Evolutionary conservation across 768 basidiomycete species (phyloP).

Genomic region (Tricholoma flavovirens): DNA sequence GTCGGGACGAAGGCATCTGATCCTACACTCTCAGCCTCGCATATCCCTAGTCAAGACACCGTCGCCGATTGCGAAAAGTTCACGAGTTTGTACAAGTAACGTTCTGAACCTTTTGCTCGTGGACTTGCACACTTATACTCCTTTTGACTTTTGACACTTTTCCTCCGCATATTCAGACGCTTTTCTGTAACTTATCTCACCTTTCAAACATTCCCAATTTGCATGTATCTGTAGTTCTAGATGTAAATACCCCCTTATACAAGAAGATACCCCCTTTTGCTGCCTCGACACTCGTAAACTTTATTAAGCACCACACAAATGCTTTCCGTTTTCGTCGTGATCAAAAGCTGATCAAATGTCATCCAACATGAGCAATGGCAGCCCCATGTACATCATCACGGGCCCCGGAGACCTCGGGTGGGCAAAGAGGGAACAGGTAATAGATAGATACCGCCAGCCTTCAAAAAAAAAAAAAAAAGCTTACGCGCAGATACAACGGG

Average conservation of each 20-base stretch:
- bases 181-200: neutral
- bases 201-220: neutral
- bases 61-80: conserved; percentile 1
- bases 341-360: too few relatives aligned
- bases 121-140: neutral
- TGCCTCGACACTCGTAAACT: too few relatives aligned
- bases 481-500: too few relatives aligned
- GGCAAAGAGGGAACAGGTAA: too few relatives aligned
- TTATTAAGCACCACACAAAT: too few relatives aligned
- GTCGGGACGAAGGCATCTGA: conserved; percentile 22
- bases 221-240: neutral
- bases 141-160: neutral
- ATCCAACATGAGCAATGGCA: too few relatives aligned
- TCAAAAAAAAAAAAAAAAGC: too few relatives aligned
- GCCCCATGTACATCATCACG: too few relatives aligned
- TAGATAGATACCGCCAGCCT: too few relatives aligned
- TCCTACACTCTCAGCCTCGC: conserved; percentile 11
- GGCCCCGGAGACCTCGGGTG: too few relatives aligned
- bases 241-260: neutral
- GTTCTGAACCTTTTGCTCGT: neutral
- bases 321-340: neutral
- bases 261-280: neutral
- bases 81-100: neutral
- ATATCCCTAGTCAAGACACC: neutral
- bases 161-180: too few relatives aligned